These are phyloP conservation scores for Dunaliella primolecta DNA, from an alignment of 139 green algal genomes.

Conservation along the genomic window DNA sequence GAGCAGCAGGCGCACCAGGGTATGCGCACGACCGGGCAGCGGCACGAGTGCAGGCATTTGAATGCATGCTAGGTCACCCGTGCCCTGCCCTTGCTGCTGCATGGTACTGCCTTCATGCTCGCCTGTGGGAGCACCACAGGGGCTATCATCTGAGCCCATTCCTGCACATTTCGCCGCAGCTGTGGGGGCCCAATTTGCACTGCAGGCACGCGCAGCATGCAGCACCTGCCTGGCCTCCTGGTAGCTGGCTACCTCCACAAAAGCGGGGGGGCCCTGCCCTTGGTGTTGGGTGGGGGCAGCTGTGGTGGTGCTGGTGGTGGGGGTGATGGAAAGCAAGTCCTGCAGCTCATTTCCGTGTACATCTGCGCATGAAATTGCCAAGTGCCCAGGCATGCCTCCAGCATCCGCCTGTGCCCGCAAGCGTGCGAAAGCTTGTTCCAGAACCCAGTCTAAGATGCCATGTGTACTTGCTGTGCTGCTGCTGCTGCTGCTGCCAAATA, in stretches of 20 bases:
- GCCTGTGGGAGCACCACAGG: too few species aligned
- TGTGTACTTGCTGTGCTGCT: not conserved
- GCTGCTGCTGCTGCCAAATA: not conserved
- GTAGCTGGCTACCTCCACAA: not conserved
- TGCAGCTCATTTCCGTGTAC: not conserved
- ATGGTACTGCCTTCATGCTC: too few species aligned
- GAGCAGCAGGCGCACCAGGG: not conserved
- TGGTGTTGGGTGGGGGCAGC: not conserved
- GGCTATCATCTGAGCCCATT: too few species aligned
- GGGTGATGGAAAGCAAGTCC: too few species aligned
- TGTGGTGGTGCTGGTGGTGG: too few species aligned
- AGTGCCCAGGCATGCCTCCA: not conserved
- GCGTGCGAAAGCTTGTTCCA: not conserved
- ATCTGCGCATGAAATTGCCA: not conserved
- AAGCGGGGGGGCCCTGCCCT: not conserved
- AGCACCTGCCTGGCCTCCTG: not conserved
- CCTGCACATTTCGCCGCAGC: too few species aligned
- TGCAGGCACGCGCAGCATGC: not conserved
- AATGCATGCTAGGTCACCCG: too few species aligned
- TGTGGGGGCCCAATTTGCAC: not conserved
- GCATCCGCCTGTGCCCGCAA: not conserved
- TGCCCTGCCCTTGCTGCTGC: too few species aligned
- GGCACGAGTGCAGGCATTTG: not conserved
- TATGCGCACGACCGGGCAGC: not conserved
- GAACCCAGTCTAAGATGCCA: not conserved